Percentiles rank a stretch among this genome's conserved stretches.
Evolutionary conservation across 805 yeast species (phyloP).

Genomic region (Saccharomycopsis oosterbeekiorum): DNA sequence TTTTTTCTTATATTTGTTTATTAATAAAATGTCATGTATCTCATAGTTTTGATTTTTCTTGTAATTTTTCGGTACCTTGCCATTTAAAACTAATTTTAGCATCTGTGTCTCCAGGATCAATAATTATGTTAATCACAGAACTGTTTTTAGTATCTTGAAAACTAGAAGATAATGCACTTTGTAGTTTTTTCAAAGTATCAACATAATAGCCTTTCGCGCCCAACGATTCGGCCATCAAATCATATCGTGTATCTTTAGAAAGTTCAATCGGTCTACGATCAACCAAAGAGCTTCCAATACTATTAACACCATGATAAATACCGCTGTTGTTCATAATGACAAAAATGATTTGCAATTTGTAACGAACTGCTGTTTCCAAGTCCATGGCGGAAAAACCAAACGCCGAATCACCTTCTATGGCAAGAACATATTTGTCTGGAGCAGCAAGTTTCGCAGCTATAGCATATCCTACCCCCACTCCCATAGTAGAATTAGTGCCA

Average conservation of each 20-base stretch:
- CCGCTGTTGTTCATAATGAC: conserved; percentile 69
- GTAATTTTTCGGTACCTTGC: conserved; percentile 31
- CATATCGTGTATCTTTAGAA: conserved; percentile 47
- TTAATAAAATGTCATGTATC: neutral
- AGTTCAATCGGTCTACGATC: conserved; percentile 50
- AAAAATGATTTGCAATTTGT: conserved; percentile 42
- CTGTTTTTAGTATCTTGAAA: conserved; percentile 21
- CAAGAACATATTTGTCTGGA: conserved; percentile 38
- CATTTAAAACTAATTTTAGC: conserved; percentile 54
- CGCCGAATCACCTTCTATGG: conserved; percentile 70
- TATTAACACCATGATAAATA: conserved; percentile 53
- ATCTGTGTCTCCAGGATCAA: conserved; percentile 44
- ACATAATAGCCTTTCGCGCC: conserved; percentile 49
- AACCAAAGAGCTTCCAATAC: conserved; percentile 22
- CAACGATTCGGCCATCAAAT: conserved; percentile 41
- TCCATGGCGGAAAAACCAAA: conserved; percentile 69
- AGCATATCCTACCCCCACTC: conserved; percentile 62
- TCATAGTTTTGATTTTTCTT: neutral
- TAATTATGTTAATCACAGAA: conserved; percentile 47
- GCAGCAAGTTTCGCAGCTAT: conserved; percentile 45
- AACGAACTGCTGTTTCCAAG: conserved; percentile 56
- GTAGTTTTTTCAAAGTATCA: conserved; percentile 31
- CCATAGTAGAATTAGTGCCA: conserved; percentile 75
- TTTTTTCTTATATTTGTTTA: neutral
- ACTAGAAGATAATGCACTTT: conserved; percentile 28